Percentiles rank a stretch among this genome's conserved stretches.
phyloP scores from a whole-genome alignment of 306 rosid genomes.

The Cercis canadensis region DNA sequence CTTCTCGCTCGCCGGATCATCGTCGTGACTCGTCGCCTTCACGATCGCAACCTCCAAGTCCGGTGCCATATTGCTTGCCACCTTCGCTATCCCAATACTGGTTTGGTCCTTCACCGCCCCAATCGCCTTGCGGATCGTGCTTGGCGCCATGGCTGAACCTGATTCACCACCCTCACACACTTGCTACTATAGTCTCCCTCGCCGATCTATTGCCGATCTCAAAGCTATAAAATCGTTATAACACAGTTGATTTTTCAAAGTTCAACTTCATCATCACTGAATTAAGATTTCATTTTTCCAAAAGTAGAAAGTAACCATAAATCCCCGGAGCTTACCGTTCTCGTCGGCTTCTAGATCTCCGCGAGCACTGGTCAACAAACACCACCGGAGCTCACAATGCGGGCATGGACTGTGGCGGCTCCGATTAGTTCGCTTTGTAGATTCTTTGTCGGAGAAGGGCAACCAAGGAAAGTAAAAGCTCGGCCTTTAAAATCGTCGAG shows the following conservation, averaged over 20 bases:
- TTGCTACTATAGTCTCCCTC: too few relatives aligned
- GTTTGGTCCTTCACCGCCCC: constrained; percentile 95
- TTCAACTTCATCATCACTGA: too few relatives aligned
- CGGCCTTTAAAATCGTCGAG: too few relatives aligned
- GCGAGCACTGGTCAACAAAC: not conserved
- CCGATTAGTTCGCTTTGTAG: not conserved
- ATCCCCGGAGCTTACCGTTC: constrained; percentile 22
- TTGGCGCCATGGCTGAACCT: constrained; percentile 50
- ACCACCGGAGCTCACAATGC: not conserved
- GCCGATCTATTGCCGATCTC: too few relatives aligned
- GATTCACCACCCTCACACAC: too few relatives aligned
- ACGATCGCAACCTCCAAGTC: constrained; percentile 85
- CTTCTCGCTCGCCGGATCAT: constrained; percentile 73
- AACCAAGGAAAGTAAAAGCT: not conserved
- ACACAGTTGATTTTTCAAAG: too few relatives aligned
- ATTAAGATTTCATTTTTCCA: too few relatives aligned
- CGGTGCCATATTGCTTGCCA: constrained; percentile 55
- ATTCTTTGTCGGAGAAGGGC: not conserved
- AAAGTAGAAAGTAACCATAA: not conserved
- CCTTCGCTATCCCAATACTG: constrained; percentile 89
- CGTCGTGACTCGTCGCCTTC: constrained; percentile 83
- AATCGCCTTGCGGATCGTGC: constrained; percentile 72
- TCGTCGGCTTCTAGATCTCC: constrained; percentile 1
- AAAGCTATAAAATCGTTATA: too few relatives aligned
- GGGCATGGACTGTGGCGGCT: not conserved